phyloP scores from a whole-genome alignment of 768 basidiomycete genomes.

The Termitomyces sp. region DNA sequence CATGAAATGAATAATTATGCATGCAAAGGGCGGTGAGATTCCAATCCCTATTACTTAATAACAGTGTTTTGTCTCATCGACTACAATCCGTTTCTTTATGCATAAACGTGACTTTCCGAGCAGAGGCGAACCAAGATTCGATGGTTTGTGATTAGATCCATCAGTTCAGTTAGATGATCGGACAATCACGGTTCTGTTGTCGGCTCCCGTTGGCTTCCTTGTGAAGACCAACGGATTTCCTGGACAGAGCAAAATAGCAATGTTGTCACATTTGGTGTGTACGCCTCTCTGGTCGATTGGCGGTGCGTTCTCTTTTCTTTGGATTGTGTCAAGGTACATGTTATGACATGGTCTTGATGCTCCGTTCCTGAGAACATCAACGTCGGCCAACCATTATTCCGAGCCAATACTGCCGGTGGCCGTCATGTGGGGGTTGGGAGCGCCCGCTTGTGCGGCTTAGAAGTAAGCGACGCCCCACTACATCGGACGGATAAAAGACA shows the following conservation, averaged over 20 bases:
- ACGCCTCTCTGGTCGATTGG: neutral
- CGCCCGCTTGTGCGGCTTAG: neutral
- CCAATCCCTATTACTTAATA: no score
- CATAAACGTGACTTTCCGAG: no score
- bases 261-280: neutral
- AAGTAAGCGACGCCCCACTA: neutral
- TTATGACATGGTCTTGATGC: no score
- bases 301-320: neutral
- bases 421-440: neutral
- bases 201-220: no score
- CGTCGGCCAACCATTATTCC: neutral
- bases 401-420: neutral
- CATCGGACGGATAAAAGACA: slow-evolving; percentile 5
- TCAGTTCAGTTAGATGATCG: no score
- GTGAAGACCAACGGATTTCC: no score
- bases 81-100: no score
- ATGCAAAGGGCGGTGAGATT: no score
- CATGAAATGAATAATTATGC: no score
- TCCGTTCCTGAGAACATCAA: neutral
- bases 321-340: neutral
- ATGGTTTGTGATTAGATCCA: no score
- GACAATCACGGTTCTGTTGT: neutral
- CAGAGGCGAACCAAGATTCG: no score
- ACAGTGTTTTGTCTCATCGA: no score
- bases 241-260: neutral